Evolutionary conservation across 345 rosid species (phyloP), one percentile per base, ranked within the genome.

Genomic region (Hirschfeldia incana): DNA sequence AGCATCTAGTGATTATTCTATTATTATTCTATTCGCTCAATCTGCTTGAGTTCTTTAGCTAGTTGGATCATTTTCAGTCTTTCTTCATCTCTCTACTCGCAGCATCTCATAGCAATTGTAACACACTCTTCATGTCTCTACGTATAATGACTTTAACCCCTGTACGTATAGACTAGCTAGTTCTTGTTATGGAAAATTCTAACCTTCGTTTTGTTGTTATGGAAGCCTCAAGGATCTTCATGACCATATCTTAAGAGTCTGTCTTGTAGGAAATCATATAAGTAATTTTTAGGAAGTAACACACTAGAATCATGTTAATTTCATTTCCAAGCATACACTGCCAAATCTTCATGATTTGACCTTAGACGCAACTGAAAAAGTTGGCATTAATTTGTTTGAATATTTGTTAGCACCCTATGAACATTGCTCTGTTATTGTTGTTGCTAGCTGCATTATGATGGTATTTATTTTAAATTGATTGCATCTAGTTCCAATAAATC

Each of bases 361-460:
- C 21, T 33, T 28, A 64, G 33, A 17, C 10, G 17, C 44, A 65
- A 37, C 70, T 34, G 75, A 62, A 63, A 36, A 55, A 34, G 15
- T 77, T 21, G 16, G 70, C 63, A 69, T 69, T 28, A 10, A 36
- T 6, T 13, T 4, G 21, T 37, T 33, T 77, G 71, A 62, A 27
- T 36, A 69, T 63, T 63, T 16, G 70, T 3, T 69, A 61, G 69
- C 8, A 13, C 26, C 27, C 33, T 4, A 8, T 65, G 68, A 72
- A 28, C 17, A 30, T 15, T n/a, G 42, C 51, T 57, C 13, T 49
- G 64, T 49, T 51, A 74, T 51, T 51, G 77, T n/a, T 51, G 32
- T 51, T 65, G 39, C 55, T 33, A 74, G 12, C 78, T 75, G 65
- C 75, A 77, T 34, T 49, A 58, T 76, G 75, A 62, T 76, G 69